Percentiles rank a stretch among this genome's conserved stretches.
phyloP scores from a whole-genome alignment of 768 basidiomycete species.

The Leccinum variicolor region DNA sequence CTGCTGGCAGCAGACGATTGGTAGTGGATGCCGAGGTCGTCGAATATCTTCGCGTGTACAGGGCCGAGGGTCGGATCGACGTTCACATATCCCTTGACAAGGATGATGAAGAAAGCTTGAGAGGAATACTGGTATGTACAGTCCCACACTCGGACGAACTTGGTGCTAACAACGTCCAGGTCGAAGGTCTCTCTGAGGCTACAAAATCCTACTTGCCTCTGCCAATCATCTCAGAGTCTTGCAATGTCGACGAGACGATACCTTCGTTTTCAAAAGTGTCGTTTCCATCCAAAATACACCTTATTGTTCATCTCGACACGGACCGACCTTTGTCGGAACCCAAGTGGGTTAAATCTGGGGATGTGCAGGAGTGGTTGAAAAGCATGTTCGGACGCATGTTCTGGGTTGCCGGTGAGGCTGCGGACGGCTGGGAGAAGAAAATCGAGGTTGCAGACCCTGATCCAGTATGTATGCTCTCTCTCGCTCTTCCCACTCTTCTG shows the following conservation, averaged over 20 bases:
- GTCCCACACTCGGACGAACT: constrained; percentile 1
- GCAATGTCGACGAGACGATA: constrained; percentile 57
- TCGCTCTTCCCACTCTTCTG: neutral
- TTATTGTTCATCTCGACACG: constrained; percentile 80
- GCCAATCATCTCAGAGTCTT: constrained; percentile 38
- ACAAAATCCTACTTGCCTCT: constrained; percentile 69
- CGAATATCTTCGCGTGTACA: constrained; percentile 72
- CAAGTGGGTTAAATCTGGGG: constrained; percentile 94
- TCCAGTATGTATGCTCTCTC: constrained; percentile 58
- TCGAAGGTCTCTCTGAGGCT: constrained; percentile 69
- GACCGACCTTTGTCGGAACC: constrained; percentile 90
- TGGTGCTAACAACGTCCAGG: constrained; percentile 38
- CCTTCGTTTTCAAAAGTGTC: constrained; percentile 64
- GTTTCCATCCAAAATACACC: constrained; percentile 54
- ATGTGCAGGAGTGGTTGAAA: constrained; percentile 90
- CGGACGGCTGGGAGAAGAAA: constrained; percentile 94
- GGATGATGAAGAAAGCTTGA: constrained; percentile 53
- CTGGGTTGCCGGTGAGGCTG: constrained; percentile 78
- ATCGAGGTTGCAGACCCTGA: constrained; percentile 92
- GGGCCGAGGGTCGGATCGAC: constrained; percentile 84
- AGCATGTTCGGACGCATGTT: constrained; percentile 87
- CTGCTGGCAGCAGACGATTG: constrained; percentile 80
- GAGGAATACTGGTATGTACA: constrained; percentile 70
- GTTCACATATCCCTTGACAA: constrained; percentile 61
- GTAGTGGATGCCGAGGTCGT: constrained; percentile 89